A percentile compares a stretch with the other conserved stretches of the same genome.
Conservation (phyloP, 2,329 filamentous ascomycete genomes). For the Aquanectria penicillioides region DNA sequence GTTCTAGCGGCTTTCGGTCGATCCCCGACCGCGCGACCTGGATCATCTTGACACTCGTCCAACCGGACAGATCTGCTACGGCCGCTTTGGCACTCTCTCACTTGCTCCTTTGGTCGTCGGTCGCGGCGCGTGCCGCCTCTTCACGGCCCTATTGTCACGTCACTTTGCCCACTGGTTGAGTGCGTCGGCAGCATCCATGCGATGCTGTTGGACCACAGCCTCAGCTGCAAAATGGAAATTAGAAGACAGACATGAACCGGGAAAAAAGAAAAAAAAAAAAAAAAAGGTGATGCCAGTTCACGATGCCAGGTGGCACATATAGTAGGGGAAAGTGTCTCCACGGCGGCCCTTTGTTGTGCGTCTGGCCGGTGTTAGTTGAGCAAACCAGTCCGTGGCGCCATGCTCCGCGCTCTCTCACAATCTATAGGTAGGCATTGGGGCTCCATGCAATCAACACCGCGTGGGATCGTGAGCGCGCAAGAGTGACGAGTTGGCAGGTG, state of each 20-base stretch:
- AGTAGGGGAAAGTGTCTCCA: not conserved
- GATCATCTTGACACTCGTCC: not conserved
- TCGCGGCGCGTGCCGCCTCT: not conserved
- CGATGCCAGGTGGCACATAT: slow-evolving; percentile 5
- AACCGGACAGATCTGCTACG: not conserved
- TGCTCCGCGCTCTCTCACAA: no score
- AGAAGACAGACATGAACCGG: not conserved
- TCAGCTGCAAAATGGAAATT: slow-evolving; percentile 1
- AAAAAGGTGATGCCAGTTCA: no score
- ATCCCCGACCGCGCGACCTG: not conserved
- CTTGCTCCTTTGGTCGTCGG: not conserved
- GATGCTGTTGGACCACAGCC: no score
- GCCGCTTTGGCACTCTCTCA: not conserved
- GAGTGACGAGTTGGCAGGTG: no score
- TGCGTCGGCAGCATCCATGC: no score
- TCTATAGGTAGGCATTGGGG: no score
- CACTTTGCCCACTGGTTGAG: not conserved
- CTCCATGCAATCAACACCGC: no score
- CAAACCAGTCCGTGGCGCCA: no score
- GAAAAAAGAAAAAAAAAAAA: not conserved
- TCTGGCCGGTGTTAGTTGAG: no score
- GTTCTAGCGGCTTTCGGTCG: slow-evolving; percentile 13
- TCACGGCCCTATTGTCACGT: slow-evolving; percentile 10
- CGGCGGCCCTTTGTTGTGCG: not conserved
- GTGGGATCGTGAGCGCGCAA: no score